Evolutionary conservation across 2,329 filamentous ascomycete genomes (phyloP).

Genomic region (Hypoxylon sp.): DNA sequence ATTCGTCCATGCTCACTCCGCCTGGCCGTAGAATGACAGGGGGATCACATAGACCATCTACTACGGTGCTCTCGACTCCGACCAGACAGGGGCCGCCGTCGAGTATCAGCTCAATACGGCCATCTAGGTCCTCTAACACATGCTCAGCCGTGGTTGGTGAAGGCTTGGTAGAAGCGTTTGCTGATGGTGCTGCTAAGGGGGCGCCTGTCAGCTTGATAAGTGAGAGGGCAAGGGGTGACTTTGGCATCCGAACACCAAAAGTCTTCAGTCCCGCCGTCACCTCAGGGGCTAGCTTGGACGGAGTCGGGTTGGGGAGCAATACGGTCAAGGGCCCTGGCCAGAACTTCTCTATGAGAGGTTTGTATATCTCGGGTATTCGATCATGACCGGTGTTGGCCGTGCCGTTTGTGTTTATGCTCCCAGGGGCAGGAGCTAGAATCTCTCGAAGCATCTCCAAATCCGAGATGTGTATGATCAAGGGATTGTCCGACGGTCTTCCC

Average conservation of each 20-base stretch:
- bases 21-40: slow-evolving; percentile 87
- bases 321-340: slow-evolving; percentile 97
- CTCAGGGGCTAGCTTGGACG: slow-evolving; percentile 80
- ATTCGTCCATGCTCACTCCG: slow-evolving; percentile 82
- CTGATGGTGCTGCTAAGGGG: slow-evolving; percentile 89
- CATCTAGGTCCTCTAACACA: slow-evolving; percentile 83
- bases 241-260: slow-evolving; percentile 91
- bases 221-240: slow-evolving; percentile 81
- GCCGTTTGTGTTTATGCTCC: slow-evolving; percentile 34
- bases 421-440: slow-evolving; percentile 57
- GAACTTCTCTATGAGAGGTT: slow-evolving; percentile 78
- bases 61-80: slow-evolving; percentile 95
- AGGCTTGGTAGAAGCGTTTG: slow-evolving; percentile 92
- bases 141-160: slow-evolving; percentile 91
- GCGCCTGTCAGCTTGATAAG: slow-evolving; percentile 81
- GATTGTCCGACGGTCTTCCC: slow-evolving; percentile 90
- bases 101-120: slow-evolving; percentile 83
- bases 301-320: slow-evolving; percentile 77
- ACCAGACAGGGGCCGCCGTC: slow-evolving; percentile 88
- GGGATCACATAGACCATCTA: slow-evolving; percentile 84
- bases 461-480: slow-evolving; percentile 89
- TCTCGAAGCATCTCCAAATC: slow-evolving; percentile 78
- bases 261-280: slow-evolving; percentile 86
- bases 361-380: slow-evolving; percentile 76
- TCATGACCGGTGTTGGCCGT: slow-evolving; percentile 44